These are phyloP conservation scores for Allium fistulosum DNA, from an alignment of 106 monocot species.

Conservation along the genomic window DNA sequence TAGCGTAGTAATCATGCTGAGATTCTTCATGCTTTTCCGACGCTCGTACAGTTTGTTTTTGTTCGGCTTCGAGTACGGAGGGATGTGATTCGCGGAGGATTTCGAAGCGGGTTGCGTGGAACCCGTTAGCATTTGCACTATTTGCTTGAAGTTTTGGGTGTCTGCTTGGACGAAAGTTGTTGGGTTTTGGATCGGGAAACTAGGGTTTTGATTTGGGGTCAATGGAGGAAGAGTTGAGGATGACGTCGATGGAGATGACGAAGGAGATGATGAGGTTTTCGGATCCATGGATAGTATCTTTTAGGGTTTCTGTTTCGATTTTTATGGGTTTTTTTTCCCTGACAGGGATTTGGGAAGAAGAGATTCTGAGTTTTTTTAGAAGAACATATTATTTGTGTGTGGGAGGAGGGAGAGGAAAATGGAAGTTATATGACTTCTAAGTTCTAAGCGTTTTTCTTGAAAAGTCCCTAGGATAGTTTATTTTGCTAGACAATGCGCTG, in stretches of 20 bases:
- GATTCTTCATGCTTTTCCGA: conserved; percentile 63
- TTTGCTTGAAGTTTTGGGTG: conserved; percentile 84
- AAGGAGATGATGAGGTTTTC: conserved; percentile 3
- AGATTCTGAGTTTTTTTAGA: too few relatives aligned
- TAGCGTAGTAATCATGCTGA: conserved; percentile 64
- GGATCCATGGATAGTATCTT: not conserved
- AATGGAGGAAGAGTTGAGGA: not conserved
- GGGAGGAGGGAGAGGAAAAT: too few relatives aligned
- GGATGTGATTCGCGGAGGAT: conserved; percentile 3
- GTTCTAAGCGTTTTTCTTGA: too few relatives aligned
- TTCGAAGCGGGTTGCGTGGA: conserved; percentile 46
- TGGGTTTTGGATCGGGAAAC: conserved; percentile 46
- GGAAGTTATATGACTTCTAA: too few relatives aligned
- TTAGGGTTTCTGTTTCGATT: not conserved
- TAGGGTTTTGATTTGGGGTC: conserved; percentile 15
- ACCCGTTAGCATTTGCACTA: conserved; percentile 97
- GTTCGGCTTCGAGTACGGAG: conserved; percentile 8
- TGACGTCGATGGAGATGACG: conserved; percentile 7
- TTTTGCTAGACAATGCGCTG: too few relatives aligned
- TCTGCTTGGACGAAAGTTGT: conserved; percentile 96
- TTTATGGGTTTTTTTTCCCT: not conserved
- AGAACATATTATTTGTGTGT: too few relatives aligned
- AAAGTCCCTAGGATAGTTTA: too few relatives aligned
- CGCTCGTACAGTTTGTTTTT: conserved; percentile 98
- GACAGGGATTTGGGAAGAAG: not conserved